Conservation (phyloP, 345 rosid species). For the Leavenworthia alabamica region DNA sequence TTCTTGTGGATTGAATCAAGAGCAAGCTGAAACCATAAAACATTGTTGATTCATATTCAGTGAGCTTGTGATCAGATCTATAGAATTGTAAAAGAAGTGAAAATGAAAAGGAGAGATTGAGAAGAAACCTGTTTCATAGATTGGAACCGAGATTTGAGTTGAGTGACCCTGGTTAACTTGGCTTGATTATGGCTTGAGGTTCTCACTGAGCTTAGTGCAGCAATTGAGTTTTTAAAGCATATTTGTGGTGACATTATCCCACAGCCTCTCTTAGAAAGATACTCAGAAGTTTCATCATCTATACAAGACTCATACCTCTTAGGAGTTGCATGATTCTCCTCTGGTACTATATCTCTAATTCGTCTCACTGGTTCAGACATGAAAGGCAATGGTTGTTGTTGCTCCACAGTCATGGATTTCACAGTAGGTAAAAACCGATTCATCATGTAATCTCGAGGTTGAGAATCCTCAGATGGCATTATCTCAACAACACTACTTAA, state of each 20-base stretch:
- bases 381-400: slow-evolving; percentile 30
- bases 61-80: slow-evolving; percentile 1
- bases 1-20: slow-evolving; percentile 34
- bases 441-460: slow-evolving; percentile 71
- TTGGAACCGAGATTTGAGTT: slow-evolving; percentile 40
- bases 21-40: slow-evolving; percentile 39
- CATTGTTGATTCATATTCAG: neutral
- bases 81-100: slow-evolving; percentile 7
- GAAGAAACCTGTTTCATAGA: slow-evolving; percentile 45
- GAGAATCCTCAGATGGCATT: slow-evolving; percentile 43
- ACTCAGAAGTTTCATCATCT: slow-evolving; percentile 36
- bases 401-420: slow-evolving; percentile 69
- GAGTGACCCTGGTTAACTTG: slow-evolving; percentile 40
- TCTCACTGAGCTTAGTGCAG: slow-evolving; percentile 51
- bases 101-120: slow-evolving; percentile 8
- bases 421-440: slow-evolving; percentile 92
- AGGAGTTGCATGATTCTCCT: slow-evolving; percentile 20
- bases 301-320: slow-evolving; percentile 17
- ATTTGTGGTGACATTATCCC: slow-evolving; percentile 67
- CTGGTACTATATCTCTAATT: slow-evolving; percentile 26
- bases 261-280: slow-evolving; percentile 58
- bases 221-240: slow-evolving; percentile 56
- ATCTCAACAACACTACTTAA: slow-evolving; percentile 30
- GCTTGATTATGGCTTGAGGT: slow-evolving; percentile 32
- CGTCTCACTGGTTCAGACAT: slow-evolving; percentile 39